These are phyloP conservation scores for Haplosporangium sp. DNA, from an alignment of 371 early-diverging fungal genomes.

Conservation along the genomic window DNA sequence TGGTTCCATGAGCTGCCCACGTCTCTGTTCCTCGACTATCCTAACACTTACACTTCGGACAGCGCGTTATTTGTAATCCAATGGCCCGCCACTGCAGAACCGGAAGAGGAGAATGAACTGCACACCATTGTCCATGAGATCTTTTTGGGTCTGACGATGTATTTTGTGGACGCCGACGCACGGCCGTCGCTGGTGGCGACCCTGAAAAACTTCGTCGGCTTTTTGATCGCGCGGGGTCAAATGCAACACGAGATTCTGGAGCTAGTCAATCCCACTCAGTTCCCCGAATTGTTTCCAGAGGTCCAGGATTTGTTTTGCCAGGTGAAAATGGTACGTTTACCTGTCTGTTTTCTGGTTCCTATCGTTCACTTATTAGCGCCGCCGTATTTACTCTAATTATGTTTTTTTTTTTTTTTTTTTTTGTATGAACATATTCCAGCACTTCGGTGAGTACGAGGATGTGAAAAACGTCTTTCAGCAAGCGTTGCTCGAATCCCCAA, in stretches of 20 bases:
- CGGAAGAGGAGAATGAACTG: slow-evolving; percentile 35
- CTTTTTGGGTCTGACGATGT: slow-evolving; percentile 37
- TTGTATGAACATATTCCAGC: slow-evolving; percentile 27
- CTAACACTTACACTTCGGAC: slow-evolving; percentile 28
- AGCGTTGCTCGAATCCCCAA: slow-evolving; percentile 23
- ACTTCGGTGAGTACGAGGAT: slow-evolving; percentile 12
- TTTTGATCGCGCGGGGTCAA: slow-evolving; percentile 37
- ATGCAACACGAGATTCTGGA: slow-evolving; percentile 31
- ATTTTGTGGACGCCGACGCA: slow-evolving; percentile 41
- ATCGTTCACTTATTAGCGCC: neutral
- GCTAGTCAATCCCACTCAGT: slow-evolving; percentile 28
- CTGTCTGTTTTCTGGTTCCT: too few relatives aligned
- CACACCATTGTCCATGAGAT: slow-evolving; percentile 45
- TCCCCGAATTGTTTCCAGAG: slow-evolving; percentile 24
- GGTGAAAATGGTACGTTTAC: slow-evolving; percentile 39
- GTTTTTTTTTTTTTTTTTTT: neutral
- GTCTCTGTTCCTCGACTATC: slow-evolving; percentile 29
- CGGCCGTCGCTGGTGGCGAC: slow-evolving; percentile 29
- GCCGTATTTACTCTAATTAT: neutral
- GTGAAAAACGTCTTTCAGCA: slow-evolving; percentile 13
- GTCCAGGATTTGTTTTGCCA: slow-evolving; percentile 38
- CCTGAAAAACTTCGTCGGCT: slow-evolving; percentile 45
- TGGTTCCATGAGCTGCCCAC: slow-evolving; percentile 51
- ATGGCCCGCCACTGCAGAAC: slow-evolving; percentile 35
- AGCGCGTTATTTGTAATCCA: slow-evolving; percentile 30